These are phyloP conservation scores for Trametes punicea DNA, from an alignment of 768 basidiomycete genomes.

Conservation along the genomic window DNA sequence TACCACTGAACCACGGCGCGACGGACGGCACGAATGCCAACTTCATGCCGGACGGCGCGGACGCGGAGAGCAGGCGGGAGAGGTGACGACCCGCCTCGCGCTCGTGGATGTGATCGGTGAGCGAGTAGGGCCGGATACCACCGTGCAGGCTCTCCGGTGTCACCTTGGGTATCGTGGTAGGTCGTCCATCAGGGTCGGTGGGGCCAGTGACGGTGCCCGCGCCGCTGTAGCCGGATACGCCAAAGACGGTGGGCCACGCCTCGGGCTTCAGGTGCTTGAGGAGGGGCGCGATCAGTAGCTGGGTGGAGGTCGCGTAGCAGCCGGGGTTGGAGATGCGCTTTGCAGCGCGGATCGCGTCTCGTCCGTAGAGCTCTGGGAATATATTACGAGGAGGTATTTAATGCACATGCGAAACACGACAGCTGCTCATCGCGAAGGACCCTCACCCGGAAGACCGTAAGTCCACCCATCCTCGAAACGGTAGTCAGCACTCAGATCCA, in stretches of 20 bases:
- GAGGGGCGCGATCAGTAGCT: conserved; percentile 89
- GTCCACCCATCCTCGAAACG: conserved; percentile 94
- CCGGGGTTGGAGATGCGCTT: conserved; percentile 96
- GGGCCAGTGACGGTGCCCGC: conserved; percentile 80
- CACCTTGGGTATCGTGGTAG: conserved; percentile 79
- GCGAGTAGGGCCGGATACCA: conserved; percentile 77
- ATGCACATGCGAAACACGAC: conserved; percentile 32
- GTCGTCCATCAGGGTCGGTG: conserved; percentile 63
- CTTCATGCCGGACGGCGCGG: conserved; percentile 36
- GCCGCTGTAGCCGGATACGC: conserved; percentile 91
- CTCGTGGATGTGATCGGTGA: conserved; percentile 99
- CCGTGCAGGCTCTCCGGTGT: conserved; percentile 69
- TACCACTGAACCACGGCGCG: conserved; percentile 95
- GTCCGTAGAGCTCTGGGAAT: conserved; percentile 79
- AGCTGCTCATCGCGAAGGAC: conserved; percentile 33
- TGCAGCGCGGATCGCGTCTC: conserved; percentile 59
- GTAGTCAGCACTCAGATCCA: conserved; percentile 94
- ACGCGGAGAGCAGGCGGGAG: conserved; percentile 47
- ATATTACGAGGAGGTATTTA: conserved; percentile 33
- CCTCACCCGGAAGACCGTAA: conserved; percentile 98
- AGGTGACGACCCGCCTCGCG: conserved; percentile 90
- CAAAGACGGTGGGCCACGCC: conserved; percentile 81
- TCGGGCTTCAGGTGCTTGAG: conserved; percentile 61
- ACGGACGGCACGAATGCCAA: conserved; percentile 87
- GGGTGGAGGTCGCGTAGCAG: conserved; percentile 92